Evolutionary conservation across 169 alveolate genomes (phyloP).

Genomic region (Ichthyophthirius multifiliis): DNA sequence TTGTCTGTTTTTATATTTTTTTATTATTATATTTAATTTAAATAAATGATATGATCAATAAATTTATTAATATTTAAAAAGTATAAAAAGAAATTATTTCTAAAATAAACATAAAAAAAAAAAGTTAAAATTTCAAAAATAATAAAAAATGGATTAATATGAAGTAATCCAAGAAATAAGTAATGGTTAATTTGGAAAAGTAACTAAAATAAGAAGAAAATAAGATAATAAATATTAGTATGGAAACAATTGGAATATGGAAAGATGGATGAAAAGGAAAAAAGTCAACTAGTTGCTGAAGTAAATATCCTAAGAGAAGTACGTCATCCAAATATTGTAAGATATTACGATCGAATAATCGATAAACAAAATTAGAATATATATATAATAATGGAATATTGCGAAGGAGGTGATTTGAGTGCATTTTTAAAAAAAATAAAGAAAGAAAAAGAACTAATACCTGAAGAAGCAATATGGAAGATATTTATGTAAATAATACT

Average conservation of each 20-base stretch:
- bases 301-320: slow-evolving; percentile 95
- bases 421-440: slow-evolving; percentile 61
- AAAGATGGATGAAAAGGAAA: slow-evolving; percentile 94
- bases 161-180: slow-evolving; percentile 76
- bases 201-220: slow-evolving; percentile 76
- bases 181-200: slow-evolving; percentile 87
- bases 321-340: slow-evolving; percentile 93
- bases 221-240: slow-evolving; percentile 84
- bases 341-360: slow-evolving; percentile 93
- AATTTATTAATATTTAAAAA: too few species aligned
- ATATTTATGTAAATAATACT: slow-evolving; percentile 57
- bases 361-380: slow-evolving; percentile 90
- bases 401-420: slow-evolving; percentile 94
- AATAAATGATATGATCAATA: too few species aligned
- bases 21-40: too few species aligned
- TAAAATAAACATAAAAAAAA: too few species aligned
- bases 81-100: too few species aligned
- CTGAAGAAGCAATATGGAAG: slow-evolving; percentile 77
- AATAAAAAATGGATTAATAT: slow-evolving; percentile 65
- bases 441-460: slow-evolving; percentile 61
- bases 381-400: slow-evolving; percentile 94
- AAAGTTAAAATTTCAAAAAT: too few species aligned
- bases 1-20: too few species aligned
- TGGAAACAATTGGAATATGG: slow-evolving; percentile 96
- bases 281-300: slow-evolving; percentile 94